phyloP scores from a whole-genome alignment of 1,284 basidiomycete species.

The Psilocybe mexicana region DNA sequence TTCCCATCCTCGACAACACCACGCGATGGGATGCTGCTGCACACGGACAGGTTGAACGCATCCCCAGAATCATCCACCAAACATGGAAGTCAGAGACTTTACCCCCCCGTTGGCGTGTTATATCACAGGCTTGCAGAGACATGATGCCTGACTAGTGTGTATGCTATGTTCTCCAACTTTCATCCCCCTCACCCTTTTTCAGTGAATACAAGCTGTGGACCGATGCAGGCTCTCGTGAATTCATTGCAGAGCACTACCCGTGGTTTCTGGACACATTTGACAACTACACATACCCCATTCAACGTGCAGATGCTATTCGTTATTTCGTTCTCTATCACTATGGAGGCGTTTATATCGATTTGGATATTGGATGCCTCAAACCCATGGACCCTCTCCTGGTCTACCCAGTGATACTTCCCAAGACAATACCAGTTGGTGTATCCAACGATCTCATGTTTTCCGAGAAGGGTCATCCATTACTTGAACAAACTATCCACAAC shows the following conservation, averaged over 20 bases:
- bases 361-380: conserved; percentile 95
- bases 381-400: conserved; percentile 87
- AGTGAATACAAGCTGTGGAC: conserved; percentile 99
- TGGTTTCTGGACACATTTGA: conserved; percentile 95
- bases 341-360: conserved; percentile 95
- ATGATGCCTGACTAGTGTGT: conserved; percentile 96
- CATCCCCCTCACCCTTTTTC: conserved; percentile 19
- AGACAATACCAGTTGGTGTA: conserved; percentile 95
- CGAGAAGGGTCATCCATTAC: conserved; percentile 84
- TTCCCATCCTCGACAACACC: conserved; percentile 56
- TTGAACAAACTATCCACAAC: conserved; percentile 91
- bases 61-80: conserved; percentile 96
- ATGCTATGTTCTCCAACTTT: conserved; percentile 12
- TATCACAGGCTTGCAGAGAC: conserved; percentile 80
- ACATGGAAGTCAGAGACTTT: conserved; percentile 95
- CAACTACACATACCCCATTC: conserved; percentile 91
- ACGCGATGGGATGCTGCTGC: conserved; percentile 62
- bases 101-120: conserved; percentile 79
- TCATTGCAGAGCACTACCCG: conserved; percentile 86
- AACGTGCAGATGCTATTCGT: conserved; percentile 96
- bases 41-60: conserved; percentile 64
- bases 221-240: conserved; percentile 86
- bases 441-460: conserved; percentile 98
- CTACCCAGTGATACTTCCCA: conserved; percentile 89
- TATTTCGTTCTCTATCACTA: conserved; percentile 97